Conservation (phyloP, 768 basidiomycete species). For the Hericium erinaceus region DNA sequence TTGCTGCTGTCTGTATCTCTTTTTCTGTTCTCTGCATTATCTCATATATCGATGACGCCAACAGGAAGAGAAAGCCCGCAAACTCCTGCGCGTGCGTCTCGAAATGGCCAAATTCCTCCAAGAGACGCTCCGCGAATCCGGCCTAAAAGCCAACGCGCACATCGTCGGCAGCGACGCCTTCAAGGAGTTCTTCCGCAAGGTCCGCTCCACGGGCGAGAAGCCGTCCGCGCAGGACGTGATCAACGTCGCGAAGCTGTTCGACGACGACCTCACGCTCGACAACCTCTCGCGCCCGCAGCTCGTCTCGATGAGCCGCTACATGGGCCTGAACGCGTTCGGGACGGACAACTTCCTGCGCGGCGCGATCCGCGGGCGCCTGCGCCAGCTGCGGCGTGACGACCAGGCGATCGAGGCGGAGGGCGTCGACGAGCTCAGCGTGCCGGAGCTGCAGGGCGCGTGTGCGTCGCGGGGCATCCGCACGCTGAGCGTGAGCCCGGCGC, state of each 20-base stretch:
- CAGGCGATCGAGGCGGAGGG: slow-evolving; percentile 87
- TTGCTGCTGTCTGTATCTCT: slow-evolving; percentile 57
- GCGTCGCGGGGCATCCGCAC: slow-evolving; percentile 93
- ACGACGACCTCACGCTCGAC: slow-evolving; percentile 96
- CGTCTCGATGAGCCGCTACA: slow-evolving; percentile 94
- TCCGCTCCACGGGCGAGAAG: slow-evolving; percentile 90
- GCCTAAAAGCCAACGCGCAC: slow-evolving; percentile 84
- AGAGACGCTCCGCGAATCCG: slow-evolving; percentile 92
- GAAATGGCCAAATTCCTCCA: slow-evolving; percentile 99
- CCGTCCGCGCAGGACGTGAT: slow-evolving; percentile 85
- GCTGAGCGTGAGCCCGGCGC: slow-evolving; percentile 75
- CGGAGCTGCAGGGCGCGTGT: slow-evolving; percentile 88
- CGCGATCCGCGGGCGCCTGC: slow-evolving; percentile 74
- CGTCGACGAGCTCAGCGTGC: slow-evolving; percentile 80
- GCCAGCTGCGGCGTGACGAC: slow-evolving; percentile 84
- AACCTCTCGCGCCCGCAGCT: slow-evolving; percentile 97
- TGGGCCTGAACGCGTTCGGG: slow-evolving; percentile 97
- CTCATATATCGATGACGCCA: neutral
- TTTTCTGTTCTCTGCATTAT: neutral
- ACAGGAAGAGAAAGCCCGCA: slow-evolving; percentile 95
- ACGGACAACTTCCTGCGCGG: slow-evolving; percentile 98
- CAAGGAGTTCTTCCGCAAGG: slow-evolving; percentile 99
- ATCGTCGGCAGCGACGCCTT: slow-evolving; percentile 93
- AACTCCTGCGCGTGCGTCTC: slow-evolving; percentile 85
- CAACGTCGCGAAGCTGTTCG: slow-evolving; percentile 93